Percentiles rank a stretch among this genome's conserved stretches.
Conservation (phyloP, 1,139 yeast genomes). For the Candida pseudocylindracea region DNA sequence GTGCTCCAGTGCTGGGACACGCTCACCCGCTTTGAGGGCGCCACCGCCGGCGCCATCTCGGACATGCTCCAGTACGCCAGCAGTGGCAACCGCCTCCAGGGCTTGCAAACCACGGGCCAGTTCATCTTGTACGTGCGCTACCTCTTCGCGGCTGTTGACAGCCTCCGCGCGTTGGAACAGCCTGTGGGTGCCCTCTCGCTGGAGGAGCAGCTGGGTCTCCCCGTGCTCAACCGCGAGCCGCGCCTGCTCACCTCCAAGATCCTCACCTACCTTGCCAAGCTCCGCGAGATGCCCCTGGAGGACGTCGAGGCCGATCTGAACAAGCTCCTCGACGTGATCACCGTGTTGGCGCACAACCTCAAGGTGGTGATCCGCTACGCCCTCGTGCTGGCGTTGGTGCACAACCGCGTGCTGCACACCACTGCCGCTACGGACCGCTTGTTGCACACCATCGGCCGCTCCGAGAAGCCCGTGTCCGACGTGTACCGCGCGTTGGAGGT, state of each 20-base stretch:
- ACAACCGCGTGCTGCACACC: slow-evolving; percentile 34
- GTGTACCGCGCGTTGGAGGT: slow-evolving; percentile 10
- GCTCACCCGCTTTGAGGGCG: slow-evolving; percentile 75
- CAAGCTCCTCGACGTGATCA: slow-evolving; percentile 53
- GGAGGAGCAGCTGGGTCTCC: slow-evolving; percentile 6
- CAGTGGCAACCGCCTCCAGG: slow-evolving; percentile 47
- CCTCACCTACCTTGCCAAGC: slow-evolving; percentile 54
- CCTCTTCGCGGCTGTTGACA: slow-evolving; percentile 57
- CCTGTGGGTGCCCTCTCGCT: slow-evolving; percentile 5
- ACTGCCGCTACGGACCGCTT: slow-evolving; percentile 44
- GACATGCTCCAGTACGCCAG: slow-evolving; percentile 83
- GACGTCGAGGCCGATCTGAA: slow-evolving; percentile 36
- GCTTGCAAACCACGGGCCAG: slow-evolving; percentile 51
- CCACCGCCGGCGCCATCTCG: slow-evolving; percentile 78
- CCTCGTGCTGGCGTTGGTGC: slow-evolving; percentile 46
- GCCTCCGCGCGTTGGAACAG: slow-evolving; percentile 11
- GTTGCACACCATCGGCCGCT: slow-evolving; percentile 21
- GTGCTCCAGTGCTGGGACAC: slow-evolving; percentile 78
- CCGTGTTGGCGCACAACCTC: slow-evolving; percentile 84
- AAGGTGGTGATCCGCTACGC: slow-evolving; percentile 72
- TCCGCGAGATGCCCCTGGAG: slow-evolving; percentile 29
- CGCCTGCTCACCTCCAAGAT: slow-evolving; percentile 63
- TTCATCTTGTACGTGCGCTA: slow-evolving; percentile 58
- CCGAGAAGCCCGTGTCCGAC: neutral
- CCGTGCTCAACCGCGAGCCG: slow-evolving; percentile 46